A percentile compares a stretch with the other conserved stretches of the same genome.
phyloP scores from a whole-genome alignment of 2,329 filamentous ascomycete genomes.

The Penicillium fuscoglaucum region DNA sequence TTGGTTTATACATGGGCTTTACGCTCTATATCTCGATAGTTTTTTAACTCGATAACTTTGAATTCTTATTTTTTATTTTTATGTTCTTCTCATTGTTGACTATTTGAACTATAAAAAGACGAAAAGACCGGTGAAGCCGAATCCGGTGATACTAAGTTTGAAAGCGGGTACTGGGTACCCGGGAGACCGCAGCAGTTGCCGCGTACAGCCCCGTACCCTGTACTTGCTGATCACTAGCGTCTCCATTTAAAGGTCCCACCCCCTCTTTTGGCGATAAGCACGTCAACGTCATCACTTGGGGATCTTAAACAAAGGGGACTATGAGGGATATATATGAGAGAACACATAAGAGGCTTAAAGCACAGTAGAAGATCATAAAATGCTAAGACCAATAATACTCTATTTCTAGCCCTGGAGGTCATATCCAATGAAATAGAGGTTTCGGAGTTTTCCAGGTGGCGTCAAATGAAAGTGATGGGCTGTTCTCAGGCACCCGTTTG shows the following conservation, averaged over 20 bases:
- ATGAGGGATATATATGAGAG: neutral
- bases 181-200: slow-evolving; percentile 4
- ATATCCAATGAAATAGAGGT: neutral
- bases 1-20: slow-evolving; percentile 22
- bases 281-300: slow-evolving; percentile 24
- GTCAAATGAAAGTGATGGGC: slow-evolving; percentile 16
- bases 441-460: slow-evolving; percentile 17
- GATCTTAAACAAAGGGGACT: neutral
- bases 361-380: neutral
- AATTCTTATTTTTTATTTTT: neutral
- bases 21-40: slow-evolving; percentile 1
- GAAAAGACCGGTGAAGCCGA: slow-evolving; percentile 1
- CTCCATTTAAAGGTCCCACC: slow-evolving; percentile 21
- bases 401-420: neutral
- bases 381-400: neutral
- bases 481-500: slow-evolving; percentile 22
- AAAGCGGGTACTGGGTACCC: slow-evolving; percentile 13
- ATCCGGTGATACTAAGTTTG: slow-evolving; percentile 10
- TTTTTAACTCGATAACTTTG: neutral
- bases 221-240: slow-evolving; percentile 11
- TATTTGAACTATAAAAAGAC: neutral
- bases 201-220: slow-evolving; percentile 11
- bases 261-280: slow-evolving; percentile 31
- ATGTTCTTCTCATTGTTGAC: neutral
- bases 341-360: neutral